Base-by-base conservation (phyloP, 192 early-diverging fungal genomes). In the Neocallimastix lanati region DNA sequence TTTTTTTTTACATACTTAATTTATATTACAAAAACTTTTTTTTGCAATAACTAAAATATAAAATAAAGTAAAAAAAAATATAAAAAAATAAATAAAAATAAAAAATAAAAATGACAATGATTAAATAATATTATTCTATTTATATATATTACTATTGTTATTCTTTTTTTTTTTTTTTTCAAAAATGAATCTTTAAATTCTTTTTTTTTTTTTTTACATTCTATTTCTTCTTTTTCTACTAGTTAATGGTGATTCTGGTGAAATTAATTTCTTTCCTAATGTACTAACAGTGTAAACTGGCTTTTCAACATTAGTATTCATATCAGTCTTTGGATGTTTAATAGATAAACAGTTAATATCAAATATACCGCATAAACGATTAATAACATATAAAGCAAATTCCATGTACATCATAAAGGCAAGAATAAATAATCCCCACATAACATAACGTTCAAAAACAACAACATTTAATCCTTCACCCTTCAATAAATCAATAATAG, bases 331-430 rank as follows among this genome's bases (percentile, higher is more conserved):
- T 67, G 50, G 50, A 82, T 92, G 88, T 84, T 94, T 94, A 82
- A 94, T 94, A 38, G 90, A 88, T 76, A 94, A 85, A 79, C 93
- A 94, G 82, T 90, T 90, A 81, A 94, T 94, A 80, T 94, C 92
- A 78, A 94, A 87, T 82, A 88, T 91, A 30, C 86, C 82, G 83
- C 93, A 94, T 35, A 94, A 88, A 76, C 92, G 88, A 78, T 91
- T 86, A 78, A 94, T 90, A 78, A 94, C 92, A 78, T 84, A 84
- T 28, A 88, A 83, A 1, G 90, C 91, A 83, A 94, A 94, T 78
- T 91, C 90, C 28, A 86, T 84, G 83, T 94, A 94, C 35, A 89
- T 86, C 78, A 85, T 81, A 14, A 84, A 84, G 5, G 91, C 85
- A 79, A 90, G 87, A 13, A 80, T 87, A 4, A 92, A 80, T 80